Percentiles rank a stretch among this genome's conserved stretches.
Evolutionary conservation across 2,329 filamentous ascomycete genomes (phyloP).

Genomic region (Xylaria sp.): DNA sequence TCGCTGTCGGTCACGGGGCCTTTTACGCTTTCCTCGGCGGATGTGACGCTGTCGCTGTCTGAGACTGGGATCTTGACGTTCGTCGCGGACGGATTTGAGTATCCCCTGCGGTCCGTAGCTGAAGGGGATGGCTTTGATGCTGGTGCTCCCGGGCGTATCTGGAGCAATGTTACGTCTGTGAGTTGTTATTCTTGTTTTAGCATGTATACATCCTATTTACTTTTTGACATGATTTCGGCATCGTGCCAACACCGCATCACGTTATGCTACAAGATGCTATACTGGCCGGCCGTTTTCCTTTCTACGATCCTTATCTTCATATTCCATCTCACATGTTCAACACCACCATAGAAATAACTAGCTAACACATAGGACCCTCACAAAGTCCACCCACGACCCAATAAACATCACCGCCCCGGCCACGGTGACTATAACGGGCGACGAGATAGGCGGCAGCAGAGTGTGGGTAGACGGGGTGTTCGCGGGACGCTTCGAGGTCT

Average conservation of each 20-base stretch:
- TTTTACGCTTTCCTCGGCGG: constrained; percentile 58
- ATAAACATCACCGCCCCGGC: constrained; percentile 52
- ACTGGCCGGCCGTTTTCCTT: neutral
- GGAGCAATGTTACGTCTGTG: constrained; percentile 57
- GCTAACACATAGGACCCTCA: neutral
- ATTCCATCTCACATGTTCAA: neutral
- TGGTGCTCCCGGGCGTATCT: constrained; percentile 62
- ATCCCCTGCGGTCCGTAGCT: constrained; percentile 61
- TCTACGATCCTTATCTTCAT: neutral
- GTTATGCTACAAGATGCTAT: too few species aligned
- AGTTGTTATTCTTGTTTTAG: neutral
- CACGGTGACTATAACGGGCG: constrained; percentile 57
- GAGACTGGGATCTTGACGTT: constrained; percentile 55
- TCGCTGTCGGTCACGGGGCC: constrained; percentile 53
- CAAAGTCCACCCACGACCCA: constrained; percentile 56
- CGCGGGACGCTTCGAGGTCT: constrained; percentile 64
- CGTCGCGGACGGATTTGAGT: constrained; percentile 56
- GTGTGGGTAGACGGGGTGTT: constrained; percentile 60
- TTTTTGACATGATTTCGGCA: neutral
- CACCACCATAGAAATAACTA: neutral
- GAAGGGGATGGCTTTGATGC: constrained; percentile 58
- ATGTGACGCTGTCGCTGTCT: constrained; percentile 55
- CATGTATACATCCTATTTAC: neutral
- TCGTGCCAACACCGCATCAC: too few species aligned
- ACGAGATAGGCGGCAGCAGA: constrained; percentile 58